Percentiles rank a stretch among this genome's conserved stretches.
phyloP scores from a whole-genome alignment of 2,329 filamentous ascomycete genomes.

The Fusarium cicatricum region DNA sequence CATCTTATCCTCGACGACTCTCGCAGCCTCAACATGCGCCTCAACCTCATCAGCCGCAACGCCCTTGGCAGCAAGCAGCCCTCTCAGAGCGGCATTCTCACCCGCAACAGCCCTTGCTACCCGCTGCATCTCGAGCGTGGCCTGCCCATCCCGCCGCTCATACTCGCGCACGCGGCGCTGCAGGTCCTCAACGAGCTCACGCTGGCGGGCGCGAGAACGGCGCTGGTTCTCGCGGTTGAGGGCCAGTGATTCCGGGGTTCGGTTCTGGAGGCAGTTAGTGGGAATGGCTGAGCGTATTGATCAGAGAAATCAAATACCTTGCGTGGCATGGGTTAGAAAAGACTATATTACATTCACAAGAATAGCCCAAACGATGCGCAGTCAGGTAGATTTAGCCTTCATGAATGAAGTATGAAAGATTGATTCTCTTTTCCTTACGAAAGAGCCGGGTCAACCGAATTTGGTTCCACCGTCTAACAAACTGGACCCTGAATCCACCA shows the following conservation, averaged over 20 bases:
- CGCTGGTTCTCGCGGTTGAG: slow-evolving; percentile 56
- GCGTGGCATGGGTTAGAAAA: slow-evolving; percentile 22
- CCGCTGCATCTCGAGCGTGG: slow-evolving; percentile 57
- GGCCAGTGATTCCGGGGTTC: slow-evolving; percentile 41
- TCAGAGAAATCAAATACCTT: slow-evolving; percentile 4
- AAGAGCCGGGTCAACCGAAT: too few relatives aligned
- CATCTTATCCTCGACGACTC: neutral
- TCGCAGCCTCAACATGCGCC: slow-evolving; percentile 26
- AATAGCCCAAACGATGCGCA: too few relatives aligned
- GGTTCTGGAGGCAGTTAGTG: slow-evolving; percentile 16
- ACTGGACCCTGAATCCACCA: neutral
- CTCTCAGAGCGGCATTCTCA: slow-evolving; percentile 53
- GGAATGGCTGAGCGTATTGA: neutral
- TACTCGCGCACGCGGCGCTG: slow-evolving; percentile 53
- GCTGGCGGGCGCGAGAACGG: slow-evolving; percentile 54
- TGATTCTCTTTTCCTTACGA: neutral
- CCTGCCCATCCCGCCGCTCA: slow-evolving; percentile 52
- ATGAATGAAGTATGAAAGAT: too few relatives aligned
- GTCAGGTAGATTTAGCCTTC: too few relatives aligned
- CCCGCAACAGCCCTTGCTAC: slow-evolving; percentile 54
- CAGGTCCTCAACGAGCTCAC: slow-evolving; percentile 54
- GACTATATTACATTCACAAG: too few relatives aligned
- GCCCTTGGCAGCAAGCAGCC: slow-evolving; percentile 33
- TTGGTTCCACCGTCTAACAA: neutral
- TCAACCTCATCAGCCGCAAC: slow-evolving; percentile 33